phyloP scores from a whole-genome alignment of 228 moss, liverwort and hornwort genomes.

The Sphagnum magellanicum region DNA sequence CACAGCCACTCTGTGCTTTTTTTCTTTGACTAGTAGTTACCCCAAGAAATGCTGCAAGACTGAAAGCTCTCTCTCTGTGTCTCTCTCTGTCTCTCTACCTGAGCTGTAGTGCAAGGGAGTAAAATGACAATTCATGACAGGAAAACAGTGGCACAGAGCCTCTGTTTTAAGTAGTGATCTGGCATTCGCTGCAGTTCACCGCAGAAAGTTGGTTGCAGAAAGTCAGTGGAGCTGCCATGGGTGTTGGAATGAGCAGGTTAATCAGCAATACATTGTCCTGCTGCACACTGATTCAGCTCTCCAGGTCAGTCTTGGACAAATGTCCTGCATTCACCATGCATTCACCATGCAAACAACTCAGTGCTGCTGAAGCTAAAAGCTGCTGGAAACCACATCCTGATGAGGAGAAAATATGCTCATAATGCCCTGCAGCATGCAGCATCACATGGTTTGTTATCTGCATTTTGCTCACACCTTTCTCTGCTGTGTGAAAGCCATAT shows the following conservation, averaged over 20 bases:
- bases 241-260: slow-evolving; percentile 49
- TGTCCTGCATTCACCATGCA: slow-evolving; percentile 34
- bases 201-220: slow-evolving; percentile 20
- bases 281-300: slow-evolving; percentile 40
- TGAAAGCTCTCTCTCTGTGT: slow-evolving; percentile 4
- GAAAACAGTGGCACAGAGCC: not conserved
- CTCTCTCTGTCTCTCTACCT: too few relatives aligned
- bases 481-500: slow-evolving; percentile 13
- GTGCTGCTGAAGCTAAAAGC: slow-evolving; percentile 36
- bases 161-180: slow-evolving; percentile 38
- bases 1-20: too few relatives aligned
- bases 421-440: slow-evolving; percentile 20
- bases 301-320: slow-evolving; percentile 37
- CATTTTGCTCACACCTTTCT: slow-evolving; percentile 5
- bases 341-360: slow-evolving; percentile 42
- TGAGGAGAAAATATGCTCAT: slow-evolving; percentile 21
- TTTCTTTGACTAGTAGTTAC: too few relatives aligned
- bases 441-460: slow-evolving; percentile 15
- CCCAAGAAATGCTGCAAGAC: too few relatives aligned
- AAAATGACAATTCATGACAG: too few relatives aligned
- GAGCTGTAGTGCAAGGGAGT: too few relatives aligned
- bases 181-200: slow-evolving; percentile 55
- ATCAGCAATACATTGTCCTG: slow-evolving; percentile 54
- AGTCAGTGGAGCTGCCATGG: slow-evolving; percentile 23
- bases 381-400: slow-evolving; percentile 23